These are phyloP conservation scores for Paramecium pentaurelia DNA, from an alignment of 73 alveolate species.

Conservation along the genomic window DNA sequence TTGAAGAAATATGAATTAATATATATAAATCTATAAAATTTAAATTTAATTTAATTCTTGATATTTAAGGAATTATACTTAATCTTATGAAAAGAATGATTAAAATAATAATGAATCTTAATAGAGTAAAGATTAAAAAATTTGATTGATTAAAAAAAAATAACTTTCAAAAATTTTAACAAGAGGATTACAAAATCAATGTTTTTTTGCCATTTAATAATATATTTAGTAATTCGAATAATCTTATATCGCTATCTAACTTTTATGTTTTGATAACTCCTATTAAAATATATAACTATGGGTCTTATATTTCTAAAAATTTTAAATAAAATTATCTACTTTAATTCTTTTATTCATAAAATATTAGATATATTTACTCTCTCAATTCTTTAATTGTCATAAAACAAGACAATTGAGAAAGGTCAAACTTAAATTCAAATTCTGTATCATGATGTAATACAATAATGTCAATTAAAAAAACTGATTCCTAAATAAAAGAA, in stretches of 20 bases:
- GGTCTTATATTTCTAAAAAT: background rate
- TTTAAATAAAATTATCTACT: background rate
- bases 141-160: background rate
- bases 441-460: background rate
- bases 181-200: background rate
- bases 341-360: background rate
- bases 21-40: too few species aligned
- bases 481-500: background rate
- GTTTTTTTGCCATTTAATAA: background rate
- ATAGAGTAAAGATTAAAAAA: background rate
- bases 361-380: background rate
- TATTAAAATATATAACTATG: background rate
- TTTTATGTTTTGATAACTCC: constrained; percentile 29
- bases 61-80: too few species aligned
- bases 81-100: too few species aligned
- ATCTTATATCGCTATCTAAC: constrained; percentile 12
- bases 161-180: background rate
- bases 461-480: background rate
- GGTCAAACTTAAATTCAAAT: constrained; percentile 45
- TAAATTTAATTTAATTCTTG: too few species aligned
- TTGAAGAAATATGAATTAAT: too few species aligned
- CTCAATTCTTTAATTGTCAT: background rate
- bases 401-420: background rate
- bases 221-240: background rate
- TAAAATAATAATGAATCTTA: background rate